Evolutionary conservation across 257 asterid species (phyloP).

Genomic region (Solanum medicagineum): DNA sequence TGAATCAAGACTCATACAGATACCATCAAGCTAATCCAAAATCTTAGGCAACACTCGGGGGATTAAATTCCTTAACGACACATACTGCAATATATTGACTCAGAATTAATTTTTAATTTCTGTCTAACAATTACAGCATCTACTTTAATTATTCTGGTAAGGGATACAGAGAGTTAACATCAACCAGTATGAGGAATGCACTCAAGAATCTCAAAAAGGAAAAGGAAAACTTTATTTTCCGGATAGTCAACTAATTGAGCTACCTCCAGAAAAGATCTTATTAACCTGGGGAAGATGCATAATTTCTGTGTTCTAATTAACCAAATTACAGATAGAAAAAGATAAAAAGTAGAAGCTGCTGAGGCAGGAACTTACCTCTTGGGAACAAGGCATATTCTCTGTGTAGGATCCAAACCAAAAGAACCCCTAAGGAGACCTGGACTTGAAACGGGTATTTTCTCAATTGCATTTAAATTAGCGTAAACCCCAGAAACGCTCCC

Average conservation of each 20-base stretch:
- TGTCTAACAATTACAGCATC: neutral
- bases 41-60: neutral
- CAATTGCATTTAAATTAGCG: conserved; percentile 33
- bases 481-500: conserved; percentile 38
- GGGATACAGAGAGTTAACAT: neutral
- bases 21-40: neutral
- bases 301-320: neutral
- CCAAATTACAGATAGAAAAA: conserved; percentile 3
- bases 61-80: neutral
- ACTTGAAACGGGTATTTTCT: conserved; percentile 37
- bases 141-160: neutral
- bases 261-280: neutral
- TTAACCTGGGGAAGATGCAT: neutral
- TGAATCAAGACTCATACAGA: neutral
- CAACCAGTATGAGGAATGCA: neutral
- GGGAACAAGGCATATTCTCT: conserved; percentile 29
- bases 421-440: conserved; percentile 28
- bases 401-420: conserved; percentile 47
- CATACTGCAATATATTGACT: neutral
- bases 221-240: neutral
- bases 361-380: conserved; percentile 18
- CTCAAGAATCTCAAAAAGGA: neutral
- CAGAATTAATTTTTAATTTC: neutral
- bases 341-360: neutral
- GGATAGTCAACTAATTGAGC: neutral